Evolutionary conservation across 2,329 filamentous ascomycete genomes (phyloP), one percentile per base, ranked within the genome.

Genomic region (Myrmaecium sp.): DNA sequence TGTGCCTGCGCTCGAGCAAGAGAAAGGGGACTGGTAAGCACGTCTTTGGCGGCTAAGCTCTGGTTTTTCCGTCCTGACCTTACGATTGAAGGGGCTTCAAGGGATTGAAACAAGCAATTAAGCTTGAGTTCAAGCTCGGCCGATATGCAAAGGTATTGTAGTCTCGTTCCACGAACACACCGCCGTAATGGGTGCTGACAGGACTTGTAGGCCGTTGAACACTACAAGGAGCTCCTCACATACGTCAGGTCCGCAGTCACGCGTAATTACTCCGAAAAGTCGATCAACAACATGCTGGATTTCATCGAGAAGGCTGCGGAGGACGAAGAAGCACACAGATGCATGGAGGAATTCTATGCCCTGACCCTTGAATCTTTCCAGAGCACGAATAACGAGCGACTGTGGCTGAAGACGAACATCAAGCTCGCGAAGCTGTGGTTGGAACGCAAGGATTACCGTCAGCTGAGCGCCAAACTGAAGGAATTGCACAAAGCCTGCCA

Each of bases 261-360:
- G 21, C 74, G 89, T 35, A 98, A 95, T 55, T 95, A 95, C 55
- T 94, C 89, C 2, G 89, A 98, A 54, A 95, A 95, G 52, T 95
- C 86, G 8, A 93, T 98, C 59, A 95, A 95, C 58, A 95, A 94
- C 52, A 93, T 98, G 75, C 72, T 98, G 24, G 89, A 95, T 57
- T 92, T 78, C 49, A 89, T 98, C 38, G 86, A 95, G 53, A 95
- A 94, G 56, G 79, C 75, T 20, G 74, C 75, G 30, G 71, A 76
- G 36, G 66, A 73, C 33, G 67, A 72, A 5, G 69, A 73, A 22
- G 74, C 78, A 14, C 77, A 76, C 43, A 62, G 69, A 35, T 86
- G 76, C 52, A 91, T 95, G 73, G 86, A 94, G 50, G 69, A 81
- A 36, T 93, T 98, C 60, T 98, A 95, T 55, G 86, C 81, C 2